Percentiles rank a stretch among this genome's conserved stretches.
Conservation (phyloP, 257 asterid genomes). For the Fraxinus anomala region DNA sequence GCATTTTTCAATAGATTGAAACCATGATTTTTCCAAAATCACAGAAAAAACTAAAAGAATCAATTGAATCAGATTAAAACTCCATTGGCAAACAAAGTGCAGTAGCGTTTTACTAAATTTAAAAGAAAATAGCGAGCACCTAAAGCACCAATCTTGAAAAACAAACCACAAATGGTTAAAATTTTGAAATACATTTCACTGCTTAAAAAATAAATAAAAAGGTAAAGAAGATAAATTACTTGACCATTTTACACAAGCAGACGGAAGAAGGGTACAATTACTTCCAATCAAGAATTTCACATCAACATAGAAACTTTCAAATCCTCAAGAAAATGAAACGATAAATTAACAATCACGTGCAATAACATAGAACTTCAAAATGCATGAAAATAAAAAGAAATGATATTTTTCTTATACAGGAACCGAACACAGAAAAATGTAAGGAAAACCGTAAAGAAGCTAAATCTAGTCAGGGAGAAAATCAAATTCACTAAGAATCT, state of each 20-base stretch:
- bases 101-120: background rate
- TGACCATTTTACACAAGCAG: background rate
- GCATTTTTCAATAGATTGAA: no score
- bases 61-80: no score
- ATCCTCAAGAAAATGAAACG: background rate
- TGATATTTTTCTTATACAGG: background rate
- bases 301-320: background rate
- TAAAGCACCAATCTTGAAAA: background rate
- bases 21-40: no score
- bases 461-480: background rate
- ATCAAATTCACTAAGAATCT: background rate
- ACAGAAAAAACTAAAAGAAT: no score
- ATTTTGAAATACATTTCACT: background rate
- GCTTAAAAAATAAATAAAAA: background rate
- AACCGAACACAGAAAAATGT: background rate
- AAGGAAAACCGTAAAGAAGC: background rate
- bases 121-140: background rate
- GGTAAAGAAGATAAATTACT: background rate
- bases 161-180: background rate
- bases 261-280: background rate
- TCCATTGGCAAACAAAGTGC: background rate
- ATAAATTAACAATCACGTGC: background rate
- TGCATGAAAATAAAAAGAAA: background rate
- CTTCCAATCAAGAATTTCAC: background rate
- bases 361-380: background rate